Conservation (phyloP, 1,284 basidiomycete species). For the Waitea zeae region DNA sequence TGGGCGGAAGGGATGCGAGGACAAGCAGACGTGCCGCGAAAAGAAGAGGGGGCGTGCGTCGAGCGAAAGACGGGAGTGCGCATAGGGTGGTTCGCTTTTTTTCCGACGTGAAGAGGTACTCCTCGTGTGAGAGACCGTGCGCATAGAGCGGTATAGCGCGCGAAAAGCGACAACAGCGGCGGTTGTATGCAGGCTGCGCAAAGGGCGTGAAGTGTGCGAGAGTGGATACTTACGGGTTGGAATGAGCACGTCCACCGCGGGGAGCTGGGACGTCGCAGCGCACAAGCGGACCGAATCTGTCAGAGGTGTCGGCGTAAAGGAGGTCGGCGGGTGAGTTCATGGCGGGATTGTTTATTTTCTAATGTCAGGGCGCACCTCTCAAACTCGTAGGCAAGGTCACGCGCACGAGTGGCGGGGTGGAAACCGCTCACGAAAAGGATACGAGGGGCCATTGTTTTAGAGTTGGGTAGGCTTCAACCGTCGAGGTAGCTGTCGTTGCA, state of each 20-base stretch:
- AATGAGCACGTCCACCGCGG: conserved; percentile 48
- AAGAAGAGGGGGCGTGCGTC: not conserved
- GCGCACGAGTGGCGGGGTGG: conserved; percentile 58
- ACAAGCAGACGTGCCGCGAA: conserved; percentile 6
- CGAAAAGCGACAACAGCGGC: conserved; percentile 9
- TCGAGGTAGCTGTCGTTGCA: no score
- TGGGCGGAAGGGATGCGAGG: conserved; percentile 7
- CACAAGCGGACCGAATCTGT: conserved; percentile 56
- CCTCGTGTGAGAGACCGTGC: no score
- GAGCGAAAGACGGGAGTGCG: not conserved
- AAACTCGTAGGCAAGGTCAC: conserved; percentile 76
- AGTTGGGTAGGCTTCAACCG: not conserved
- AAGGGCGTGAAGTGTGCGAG: conserved; percentile 11
- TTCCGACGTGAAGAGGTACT: no score
- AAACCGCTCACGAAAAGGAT: conserved; percentile 83
- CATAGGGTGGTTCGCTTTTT: no score
- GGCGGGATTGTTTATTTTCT: not conserved
- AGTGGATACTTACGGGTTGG: conserved; percentile 55
- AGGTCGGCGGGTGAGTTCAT: conserved; percentile 3
- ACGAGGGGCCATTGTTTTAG: conserved; percentile 37
- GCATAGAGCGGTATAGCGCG: no score
- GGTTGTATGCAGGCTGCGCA: conserved; percentile 7
- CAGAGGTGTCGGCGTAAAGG: no score
- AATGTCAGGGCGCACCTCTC: conserved; percentile 40
- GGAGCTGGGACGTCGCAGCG: conserved; percentile 84